Conservation (phyloP, 345 rosid species). For the Salix purpurea region DNA sequence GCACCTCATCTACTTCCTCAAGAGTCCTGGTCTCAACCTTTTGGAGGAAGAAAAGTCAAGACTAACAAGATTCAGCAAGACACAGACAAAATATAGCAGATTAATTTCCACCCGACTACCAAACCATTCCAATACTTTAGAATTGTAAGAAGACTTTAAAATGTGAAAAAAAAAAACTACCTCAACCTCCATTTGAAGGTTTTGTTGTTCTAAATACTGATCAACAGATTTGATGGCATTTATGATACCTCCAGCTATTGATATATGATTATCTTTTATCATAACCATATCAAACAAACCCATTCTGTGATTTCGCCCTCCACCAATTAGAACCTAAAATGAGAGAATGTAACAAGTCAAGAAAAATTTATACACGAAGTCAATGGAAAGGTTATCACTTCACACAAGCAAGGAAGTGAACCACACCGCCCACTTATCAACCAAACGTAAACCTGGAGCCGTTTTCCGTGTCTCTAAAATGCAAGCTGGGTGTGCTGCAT, state of each 20-base stretch:
- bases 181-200: slow-evolving; percentile 92
- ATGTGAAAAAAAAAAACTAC: slow-evolving; percentile 32
- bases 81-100: neutral
- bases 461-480: slow-evolving; percentile 95
- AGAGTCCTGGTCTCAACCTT: slow-evolving; percentile 92
- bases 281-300: slow-evolving; percentile 97
- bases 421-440: slow-evolving; percentile 94
- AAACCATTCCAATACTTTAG: neutral
- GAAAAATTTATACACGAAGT: slow-evolving; percentile 8
- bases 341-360: slow-evolving; percentile 28
- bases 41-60: neutral
- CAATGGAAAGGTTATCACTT: slow-evolving; percentile 3
- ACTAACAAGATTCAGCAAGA: neutral
- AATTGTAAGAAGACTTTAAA: neutral
- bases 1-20: slow-evolving; percentile 73
- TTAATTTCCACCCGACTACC: slow-evolving; percentile 2
- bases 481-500: slow-evolving; percentile 79
- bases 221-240: slow-evolving; percentile 77
- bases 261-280: slow-evolving; percentile 97
- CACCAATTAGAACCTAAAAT: slow-evolving; percentile 83
- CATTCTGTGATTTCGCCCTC: slow-evolving; percentile 90
- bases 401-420: slow-evolving; percentile 23
- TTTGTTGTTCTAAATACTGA: slow-evolving; percentile 51
- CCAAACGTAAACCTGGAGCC: slow-evolving; percentile 84
- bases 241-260: slow-evolving; percentile 78